These are phyloP conservation scores for Cryphonectria naterciae DNA, from an alignment of 2,329 filamentous ascomycete species.

Conservation along the genomic window DNA sequence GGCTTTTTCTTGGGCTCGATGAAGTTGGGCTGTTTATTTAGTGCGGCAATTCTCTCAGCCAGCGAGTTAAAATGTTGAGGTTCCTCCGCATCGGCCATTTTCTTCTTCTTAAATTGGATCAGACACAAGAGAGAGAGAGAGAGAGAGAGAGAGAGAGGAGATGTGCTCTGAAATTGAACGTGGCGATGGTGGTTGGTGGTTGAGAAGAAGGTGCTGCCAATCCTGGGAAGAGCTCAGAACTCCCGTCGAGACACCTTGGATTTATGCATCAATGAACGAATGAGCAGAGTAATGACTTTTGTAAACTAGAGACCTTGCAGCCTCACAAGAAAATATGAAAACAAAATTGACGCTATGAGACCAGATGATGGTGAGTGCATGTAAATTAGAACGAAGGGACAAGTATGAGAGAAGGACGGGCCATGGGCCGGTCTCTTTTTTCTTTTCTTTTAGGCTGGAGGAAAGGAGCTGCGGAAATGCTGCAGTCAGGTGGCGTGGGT, in stretches of 20 bases:
- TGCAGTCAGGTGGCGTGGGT: conserved; percentile 2
- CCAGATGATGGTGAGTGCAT: conserved; percentile 3
- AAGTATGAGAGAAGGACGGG: not conserved
- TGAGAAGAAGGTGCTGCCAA: not conserved
- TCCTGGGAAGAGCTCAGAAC: not conserved
- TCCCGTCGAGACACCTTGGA: not conserved
- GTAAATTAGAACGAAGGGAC: not conserved
- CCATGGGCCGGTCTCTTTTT: not conserved
- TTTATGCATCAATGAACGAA: not conserved
- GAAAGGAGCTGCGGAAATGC: not conserved
- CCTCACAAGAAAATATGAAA: not conserved
- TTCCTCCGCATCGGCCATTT: conserved; percentile 65
- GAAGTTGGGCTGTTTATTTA: conserved; percentile 66
- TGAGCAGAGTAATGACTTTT: not conserved
- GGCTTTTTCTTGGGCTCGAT: conserved; percentile 46
- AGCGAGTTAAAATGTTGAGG: conserved; percentile 61
- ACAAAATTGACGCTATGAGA: not conserved
- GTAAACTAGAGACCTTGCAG: not conserved
- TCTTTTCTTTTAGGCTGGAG: not conserved
- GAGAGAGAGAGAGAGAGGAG: not conserved
- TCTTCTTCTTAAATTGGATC: not conserved
- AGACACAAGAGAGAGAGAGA: not conserved
- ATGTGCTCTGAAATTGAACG: not conserved
- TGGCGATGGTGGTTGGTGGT: not conserved
- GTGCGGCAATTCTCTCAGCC: conserved; percentile 65